A percentile compares a stretch with the other conserved stretches of the same genome.
Evolutionary conservation across 805 yeast species (phyloP).

Genomic region (Clavispora phyllophila): DNA sequence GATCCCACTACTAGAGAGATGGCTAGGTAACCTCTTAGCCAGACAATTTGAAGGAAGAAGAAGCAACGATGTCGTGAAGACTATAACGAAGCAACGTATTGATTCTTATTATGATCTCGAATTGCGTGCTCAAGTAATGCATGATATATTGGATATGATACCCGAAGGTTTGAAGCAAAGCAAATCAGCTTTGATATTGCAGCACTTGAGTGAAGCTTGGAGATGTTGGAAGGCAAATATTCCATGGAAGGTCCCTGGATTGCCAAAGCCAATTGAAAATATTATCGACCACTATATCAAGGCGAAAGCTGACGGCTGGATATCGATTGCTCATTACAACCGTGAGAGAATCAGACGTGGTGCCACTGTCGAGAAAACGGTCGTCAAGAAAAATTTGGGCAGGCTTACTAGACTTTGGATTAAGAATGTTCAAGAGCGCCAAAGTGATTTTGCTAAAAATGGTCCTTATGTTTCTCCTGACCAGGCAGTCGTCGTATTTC

Average conservation of each 20-base stretch:
- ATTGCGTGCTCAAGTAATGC: slow-evolving; percentile 88
- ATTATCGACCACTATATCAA: slow-evolving; percentile 86
- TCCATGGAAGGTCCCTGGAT: slow-evolving; percentile 96
- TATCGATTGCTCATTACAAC: slow-evolving; percentile 86
- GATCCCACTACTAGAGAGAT: slow-evolving; percentile 85
- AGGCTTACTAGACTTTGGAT: slow-evolving; percentile 89
- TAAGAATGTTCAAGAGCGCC: slow-evolving; percentile 87
- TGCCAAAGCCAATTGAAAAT: slow-evolving; percentile 84
- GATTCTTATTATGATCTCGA: slow-evolving; percentile 95
- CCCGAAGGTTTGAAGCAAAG: slow-evolving; percentile 90
- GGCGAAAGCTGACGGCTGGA: slow-evolving; percentile 97
- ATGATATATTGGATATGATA: slow-evolving; percentile 93
- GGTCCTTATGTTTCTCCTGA: slow-evolving; percentile 86
- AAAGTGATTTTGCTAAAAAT: slow-evolving; percentile 66
- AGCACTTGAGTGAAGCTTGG: slow-evolving; percentile 98
- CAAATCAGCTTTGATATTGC: slow-evolving; percentile 81
- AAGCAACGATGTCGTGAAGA: slow-evolving; percentile 85
- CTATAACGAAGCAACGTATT: slow-evolving; percentile 90
- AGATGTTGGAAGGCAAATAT: slow-evolving; percentile 99
- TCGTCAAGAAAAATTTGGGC: slow-evolving; percentile 89
- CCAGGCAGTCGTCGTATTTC: slow-evolving; percentile 83
- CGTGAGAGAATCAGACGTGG: slow-evolving; percentile 85
- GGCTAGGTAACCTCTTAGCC: slow-evolving; percentile 87
- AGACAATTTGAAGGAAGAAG: slow-evolving; percentile 96
- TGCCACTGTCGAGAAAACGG: slow-evolving; percentile 91